Conservation (phyloP, 352 stramenopile species). For the Pythium dissimile region DNA sequence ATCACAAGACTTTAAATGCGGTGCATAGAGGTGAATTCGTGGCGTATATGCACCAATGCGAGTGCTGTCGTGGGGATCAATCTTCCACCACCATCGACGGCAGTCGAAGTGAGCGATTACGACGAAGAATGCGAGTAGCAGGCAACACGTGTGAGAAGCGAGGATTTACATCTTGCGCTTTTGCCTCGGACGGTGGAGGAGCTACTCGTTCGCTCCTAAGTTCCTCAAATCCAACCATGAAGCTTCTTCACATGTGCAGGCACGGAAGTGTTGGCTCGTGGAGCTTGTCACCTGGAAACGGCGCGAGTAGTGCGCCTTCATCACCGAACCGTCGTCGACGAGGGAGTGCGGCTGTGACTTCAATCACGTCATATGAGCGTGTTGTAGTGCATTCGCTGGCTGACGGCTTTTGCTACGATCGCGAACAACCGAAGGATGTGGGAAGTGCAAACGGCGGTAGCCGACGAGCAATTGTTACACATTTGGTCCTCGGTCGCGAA, state of each 20-base stretch:
- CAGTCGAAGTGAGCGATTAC: background rate
- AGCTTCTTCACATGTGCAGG: slow-evolving; percentile 55
- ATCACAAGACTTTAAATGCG: slow-evolving; percentile 49
- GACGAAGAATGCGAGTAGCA: background rate
- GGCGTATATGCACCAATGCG: slow-evolving; percentile 49
- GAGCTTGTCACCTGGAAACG: slow-evolving; percentile 29
- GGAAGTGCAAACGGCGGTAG: background rate
- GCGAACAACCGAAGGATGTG: background rate
- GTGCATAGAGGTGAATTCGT: slow-evolving; percentile 57
- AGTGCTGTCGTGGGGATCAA: slow-evolving; percentile 36
- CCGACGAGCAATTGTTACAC: slow-evolving; percentile 3
- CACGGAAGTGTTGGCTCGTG: slow-evolving; percentile 52
- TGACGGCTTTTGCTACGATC: slow-evolving; percentile 27
- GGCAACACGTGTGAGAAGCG: slow-evolving; percentile 4
- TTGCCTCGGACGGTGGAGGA: slow-evolving; percentile 4
- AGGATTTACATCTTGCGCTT: slow-evolving; percentile 52
- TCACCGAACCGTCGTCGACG: slow-evolving; percentile 20
- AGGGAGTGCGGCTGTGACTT: no score
- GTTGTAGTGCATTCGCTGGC: slow-evolving; percentile 24
- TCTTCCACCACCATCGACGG: no score
- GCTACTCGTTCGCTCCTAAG: slow-evolving; percentile 5
- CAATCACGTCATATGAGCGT: no score
- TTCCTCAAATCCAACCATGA: slow-evolving; percentile 11
- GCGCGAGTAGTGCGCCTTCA: background rate
- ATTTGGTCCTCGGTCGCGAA: slow-evolving; percentile 25